Evolutionary conservation across 2,329 filamentous ascomycete genomes (phyloP), one percentile per base, ranked within the genome.

Genomic region (Claviceps pusilla): DNA sequence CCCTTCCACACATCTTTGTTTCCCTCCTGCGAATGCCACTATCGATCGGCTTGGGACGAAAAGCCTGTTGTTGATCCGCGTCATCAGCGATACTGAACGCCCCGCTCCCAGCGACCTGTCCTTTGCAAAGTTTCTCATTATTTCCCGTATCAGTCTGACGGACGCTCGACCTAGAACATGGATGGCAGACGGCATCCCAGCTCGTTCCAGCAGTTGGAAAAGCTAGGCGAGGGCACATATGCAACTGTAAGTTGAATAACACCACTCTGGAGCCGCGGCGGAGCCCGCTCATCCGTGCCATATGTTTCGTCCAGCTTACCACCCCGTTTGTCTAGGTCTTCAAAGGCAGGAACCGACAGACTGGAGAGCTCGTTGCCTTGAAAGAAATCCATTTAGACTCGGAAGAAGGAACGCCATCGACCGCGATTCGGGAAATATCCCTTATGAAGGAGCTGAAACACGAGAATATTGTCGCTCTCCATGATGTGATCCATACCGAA

Each of bases 391-490:
- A 98, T 68, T 87, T 98, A 58, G 93, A 98, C 70, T 95, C 88
- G 51, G 93, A 98, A 75, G 93, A 98, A 74, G 93, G 93, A 62
- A 98, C 93, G 0, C 93, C 93, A 4, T 94, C 87, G 52, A 98
- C 93, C 0, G 93, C 93, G 49, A 98, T 98, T 68, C 88, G 93
- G 65, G 93, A 98, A 71, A 98, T 98, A 64, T 96, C 90, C 1
- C 78, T 98, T 55, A 97, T 98, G 93, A 98, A 98, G 73, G 93
- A 98, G 72, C 79, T 98, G 61, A 97, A 97, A 72, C 93, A 98
- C 71, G 90, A 96, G 69, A 97, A 96, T 67, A 97, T 98, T 61
- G 90, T 98, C 63, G 88, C 86, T 56, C 83, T 98, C 5, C 89
- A 97, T 77, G 93, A 98, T 76, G 93, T 98, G 55, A 97, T 98